These are phyloP conservation scores for Capsicum baccatum DNA, from an alignment of 257 asterid species.

Conservation along the genomic window DNA sequence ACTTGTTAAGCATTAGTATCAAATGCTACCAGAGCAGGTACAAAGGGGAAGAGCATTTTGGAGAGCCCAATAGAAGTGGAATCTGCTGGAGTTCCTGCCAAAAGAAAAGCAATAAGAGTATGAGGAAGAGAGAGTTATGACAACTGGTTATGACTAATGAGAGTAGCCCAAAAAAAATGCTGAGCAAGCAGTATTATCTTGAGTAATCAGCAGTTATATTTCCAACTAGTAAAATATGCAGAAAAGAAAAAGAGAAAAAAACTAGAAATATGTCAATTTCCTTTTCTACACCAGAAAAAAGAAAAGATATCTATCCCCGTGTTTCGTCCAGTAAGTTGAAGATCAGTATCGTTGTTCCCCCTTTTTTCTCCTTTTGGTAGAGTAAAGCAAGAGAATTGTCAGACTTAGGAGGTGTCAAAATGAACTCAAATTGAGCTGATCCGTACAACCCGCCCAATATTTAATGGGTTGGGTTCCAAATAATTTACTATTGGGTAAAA, in stretches of 20 bases:
- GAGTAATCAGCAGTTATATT: neutral
- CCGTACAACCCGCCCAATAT: too few relatives aligned
- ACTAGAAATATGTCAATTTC: constrained; percentile 4
- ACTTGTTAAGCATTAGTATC: constrained; percentile 1
- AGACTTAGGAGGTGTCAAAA: too few relatives aligned
- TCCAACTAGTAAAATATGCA: neutral
- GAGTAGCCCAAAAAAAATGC: neutral
- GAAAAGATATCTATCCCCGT: neutral
- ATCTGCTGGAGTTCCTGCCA: constrained; percentile 87
- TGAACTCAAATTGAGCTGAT: too few relatives aligned
- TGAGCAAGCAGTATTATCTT: neutral
- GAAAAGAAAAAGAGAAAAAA: neutral
- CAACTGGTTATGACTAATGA: neutral
- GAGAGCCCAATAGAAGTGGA: constrained; percentile 84
- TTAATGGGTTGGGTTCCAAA: too few relatives aligned
- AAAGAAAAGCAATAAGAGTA: neutral
- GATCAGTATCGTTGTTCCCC: neutral
- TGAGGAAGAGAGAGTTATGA: neutral
- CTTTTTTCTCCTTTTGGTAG: neutral
- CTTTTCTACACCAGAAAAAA: neutral
- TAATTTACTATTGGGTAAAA: too few relatives aligned
- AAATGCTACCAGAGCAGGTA: constrained; percentile 79
- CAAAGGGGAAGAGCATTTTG: constrained; percentile 61
- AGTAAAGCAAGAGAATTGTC: neutral
- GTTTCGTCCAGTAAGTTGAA: neutral